These are phyloP conservation scores for Ophiostoma quercus DNA, from an alignment of 2,329 filamentous ascomycete genomes.

Conservation along the genomic window DNA sequence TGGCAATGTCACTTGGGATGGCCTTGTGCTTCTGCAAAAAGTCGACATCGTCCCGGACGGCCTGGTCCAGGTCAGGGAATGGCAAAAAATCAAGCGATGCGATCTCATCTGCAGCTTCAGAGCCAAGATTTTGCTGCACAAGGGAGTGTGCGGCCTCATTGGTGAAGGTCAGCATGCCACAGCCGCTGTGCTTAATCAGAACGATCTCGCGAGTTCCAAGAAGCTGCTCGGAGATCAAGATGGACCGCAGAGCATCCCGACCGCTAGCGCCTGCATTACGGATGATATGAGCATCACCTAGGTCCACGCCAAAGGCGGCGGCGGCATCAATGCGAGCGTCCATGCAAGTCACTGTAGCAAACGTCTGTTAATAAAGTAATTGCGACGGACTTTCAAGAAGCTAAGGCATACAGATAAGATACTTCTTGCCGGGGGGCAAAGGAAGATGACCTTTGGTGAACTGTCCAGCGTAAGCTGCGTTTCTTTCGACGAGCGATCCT, in stretches of 20 bases:
- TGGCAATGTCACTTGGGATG: constrained; percentile 52
- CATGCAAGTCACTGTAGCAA: constrained; percentile 65
- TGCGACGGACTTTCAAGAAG: neutral
- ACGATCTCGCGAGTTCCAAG: constrained; percentile 71
- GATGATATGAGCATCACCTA: constrained; percentile 74
- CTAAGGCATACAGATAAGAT: constrained; percentile 50
- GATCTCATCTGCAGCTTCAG: constrained; percentile 44
- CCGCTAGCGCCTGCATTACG: constrained; percentile 67
- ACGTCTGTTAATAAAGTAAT: neutral
- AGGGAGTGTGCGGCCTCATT: constrained; percentile 50
- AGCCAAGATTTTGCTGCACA: constrained; percentile 54
- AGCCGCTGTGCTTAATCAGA: constrained; percentile 68
- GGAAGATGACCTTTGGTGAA: constrained; percentile 64
- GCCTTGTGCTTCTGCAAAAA: constrained; percentile 56
- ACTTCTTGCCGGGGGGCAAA: constrained; percentile 65
- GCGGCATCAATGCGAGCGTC: constrained; percentile 68
- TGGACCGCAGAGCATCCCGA: constrained; percentile 64
- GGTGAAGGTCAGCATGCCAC: constrained; percentile 68
- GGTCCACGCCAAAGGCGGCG: constrained; percentile 61
- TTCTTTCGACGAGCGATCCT: constrained; percentile 31
- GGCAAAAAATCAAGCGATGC: constrained; percentile 53
- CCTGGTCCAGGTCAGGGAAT: constrained; percentile 58
- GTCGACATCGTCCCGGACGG: constrained; percentile 60
- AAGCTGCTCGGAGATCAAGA: constrained; percentile 74
- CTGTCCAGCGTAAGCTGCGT: constrained; percentile 30